These are phyloP conservation scores for Nothophytophthora sp. DNA, from an alignment of 352 stramenopile genomes.

Conservation along the genomic window DNA sequence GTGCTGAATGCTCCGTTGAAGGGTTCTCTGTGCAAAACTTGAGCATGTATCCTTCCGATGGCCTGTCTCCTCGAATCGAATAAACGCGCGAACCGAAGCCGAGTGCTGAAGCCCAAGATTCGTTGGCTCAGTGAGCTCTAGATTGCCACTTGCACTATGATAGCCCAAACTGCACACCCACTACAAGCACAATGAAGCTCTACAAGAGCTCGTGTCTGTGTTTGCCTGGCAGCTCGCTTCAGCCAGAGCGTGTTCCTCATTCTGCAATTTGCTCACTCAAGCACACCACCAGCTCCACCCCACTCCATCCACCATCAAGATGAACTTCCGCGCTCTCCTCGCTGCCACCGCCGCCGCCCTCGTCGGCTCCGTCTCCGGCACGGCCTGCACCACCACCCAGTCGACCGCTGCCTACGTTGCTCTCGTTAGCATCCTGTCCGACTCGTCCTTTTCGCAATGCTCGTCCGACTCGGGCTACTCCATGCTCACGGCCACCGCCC, in stretches of 20 bases:
- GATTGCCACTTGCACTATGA: no score
- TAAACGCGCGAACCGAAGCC: no score
- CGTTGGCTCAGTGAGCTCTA: no score
- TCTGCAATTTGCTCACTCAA: slow-evolving; percentile 9
- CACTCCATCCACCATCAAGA: slow-evolving; percentile 6
- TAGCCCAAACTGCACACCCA: no score
- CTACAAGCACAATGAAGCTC: not conserved
- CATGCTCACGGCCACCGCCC: not conserved
- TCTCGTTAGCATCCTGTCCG: slow-evolving; percentile 18
- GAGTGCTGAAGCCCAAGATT: no score
- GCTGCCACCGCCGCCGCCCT: slow-evolving; percentile 18
- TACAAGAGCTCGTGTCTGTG: not conserved
- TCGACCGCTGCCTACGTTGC: slow-evolving; percentile 19
- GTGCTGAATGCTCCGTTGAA: no score
- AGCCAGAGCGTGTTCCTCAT: no score
- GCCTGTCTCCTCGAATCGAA: no score
- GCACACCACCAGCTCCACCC: slow-evolving; percentile 2
- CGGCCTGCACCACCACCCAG: slow-evolving; percentile 18
- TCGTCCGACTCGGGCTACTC: slow-evolving; percentile 9
- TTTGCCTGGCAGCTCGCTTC: no score
- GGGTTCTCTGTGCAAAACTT: no score
- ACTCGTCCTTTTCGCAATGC: slow-evolving; percentile 22
- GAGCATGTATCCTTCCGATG: no score
- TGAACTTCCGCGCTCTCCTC: slow-evolving; percentile 26
- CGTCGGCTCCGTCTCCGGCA: slow-evolving; percentile 8